phyloP scores from a whole-genome alignment of 768 basidiomycete genomes.

The Mycena vulgaris region DNA sequence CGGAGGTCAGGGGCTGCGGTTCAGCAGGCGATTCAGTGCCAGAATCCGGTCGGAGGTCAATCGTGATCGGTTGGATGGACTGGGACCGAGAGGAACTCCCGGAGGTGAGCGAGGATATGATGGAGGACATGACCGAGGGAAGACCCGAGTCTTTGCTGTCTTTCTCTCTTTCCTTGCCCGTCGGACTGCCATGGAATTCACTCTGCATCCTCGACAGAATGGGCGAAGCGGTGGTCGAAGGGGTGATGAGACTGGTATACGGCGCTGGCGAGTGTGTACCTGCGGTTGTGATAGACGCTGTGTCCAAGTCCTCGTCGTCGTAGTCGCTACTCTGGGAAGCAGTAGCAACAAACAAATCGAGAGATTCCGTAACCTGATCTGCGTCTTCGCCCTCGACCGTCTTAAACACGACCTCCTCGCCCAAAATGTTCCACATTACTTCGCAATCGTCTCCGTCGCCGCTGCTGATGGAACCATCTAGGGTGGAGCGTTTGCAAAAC shows the following conservation, averaged over 20 bases:
- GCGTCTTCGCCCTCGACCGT: conserved; percentile 54
- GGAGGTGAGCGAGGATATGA: conserved; percentile 73
- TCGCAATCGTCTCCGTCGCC: conserved; percentile 56
- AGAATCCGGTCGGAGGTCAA: conserved; percentile 51
- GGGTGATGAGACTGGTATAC: conserved; percentile 42
- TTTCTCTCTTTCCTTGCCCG: conserved; percentile 60
- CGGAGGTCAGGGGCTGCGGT: conserved; percentile 56
- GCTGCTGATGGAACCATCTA: conserved; percentile 34
- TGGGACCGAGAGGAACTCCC: conserved; percentile 71
- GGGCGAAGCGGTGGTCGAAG: conserved; percentile 64
- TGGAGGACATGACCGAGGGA: conserved; percentile 73
- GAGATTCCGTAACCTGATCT: conserved; percentile 44
- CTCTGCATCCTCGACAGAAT: conserved; percentile 71
- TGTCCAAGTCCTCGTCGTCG: conserved; percentile 62
- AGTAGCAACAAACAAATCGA: conserved; percentile 60
- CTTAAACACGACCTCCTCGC: conserved; percentile 77
- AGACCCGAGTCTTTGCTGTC: conserved; percentile 51
- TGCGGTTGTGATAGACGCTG: conserved; percentile 54
- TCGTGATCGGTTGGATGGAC: conserved; percentile 61
- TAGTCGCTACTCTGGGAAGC: conserved; percentile 53
- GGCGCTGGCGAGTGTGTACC: conserved; percentile 58
- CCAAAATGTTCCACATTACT: conserved; percentile 72
- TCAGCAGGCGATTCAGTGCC: conserved; percentile 43
- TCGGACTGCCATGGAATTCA: conserved; percentile 57
- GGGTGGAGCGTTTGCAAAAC: conserved; percentile 51